These are phyloP conservation scores for Vachellia collinsii DNA, from an alignment of 306 rosid genomes.

Conservation along the genomic window DNA sequence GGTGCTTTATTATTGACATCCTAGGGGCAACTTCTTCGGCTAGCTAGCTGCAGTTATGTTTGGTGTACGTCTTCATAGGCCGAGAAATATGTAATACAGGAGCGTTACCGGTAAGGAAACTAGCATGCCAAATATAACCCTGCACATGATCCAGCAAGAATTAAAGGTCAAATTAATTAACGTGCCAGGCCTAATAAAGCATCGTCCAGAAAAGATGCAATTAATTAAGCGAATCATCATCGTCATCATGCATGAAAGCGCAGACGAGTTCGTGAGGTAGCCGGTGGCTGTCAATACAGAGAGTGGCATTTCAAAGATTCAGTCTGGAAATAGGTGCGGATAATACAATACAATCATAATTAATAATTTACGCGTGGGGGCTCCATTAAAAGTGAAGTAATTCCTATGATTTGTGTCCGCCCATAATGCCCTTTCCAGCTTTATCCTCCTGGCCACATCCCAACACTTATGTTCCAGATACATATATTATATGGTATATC, in stretches of 20 bases:
- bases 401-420: conserved; percentile 5
- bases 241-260: background rate
- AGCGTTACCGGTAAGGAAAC: conserved; percentile 71
- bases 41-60: background rate
- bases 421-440: background rate
- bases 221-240: conserved; percentile 8
- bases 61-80: conserved; percentile 42
- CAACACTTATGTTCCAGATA: background rate
- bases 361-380: conserved; percentile 35
- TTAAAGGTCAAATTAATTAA: background rate
- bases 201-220: conserved; percentile 4
- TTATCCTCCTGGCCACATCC: background rate
- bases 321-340: conserved; percentile 19
- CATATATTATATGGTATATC: background rate
- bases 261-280: background rate
- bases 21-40: background rate
- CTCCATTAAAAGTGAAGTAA: conserved; percentile 29
- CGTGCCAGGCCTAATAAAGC: background rate
- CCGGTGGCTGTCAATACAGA: conserved; percentile 20
- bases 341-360: conserved; percentile 7
- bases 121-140: conserved; percentile 83
- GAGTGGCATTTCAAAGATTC: conserved; percentile 22
- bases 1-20: conserved; percentile 21
- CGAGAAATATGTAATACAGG: conserved; percentile 59
- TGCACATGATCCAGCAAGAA: conserved; percentile 22